These are phyloP conservation scores for Solanum sitiens DNA, from an alignment of 257 asterid species.

Conservation along the genomic window DNA sequence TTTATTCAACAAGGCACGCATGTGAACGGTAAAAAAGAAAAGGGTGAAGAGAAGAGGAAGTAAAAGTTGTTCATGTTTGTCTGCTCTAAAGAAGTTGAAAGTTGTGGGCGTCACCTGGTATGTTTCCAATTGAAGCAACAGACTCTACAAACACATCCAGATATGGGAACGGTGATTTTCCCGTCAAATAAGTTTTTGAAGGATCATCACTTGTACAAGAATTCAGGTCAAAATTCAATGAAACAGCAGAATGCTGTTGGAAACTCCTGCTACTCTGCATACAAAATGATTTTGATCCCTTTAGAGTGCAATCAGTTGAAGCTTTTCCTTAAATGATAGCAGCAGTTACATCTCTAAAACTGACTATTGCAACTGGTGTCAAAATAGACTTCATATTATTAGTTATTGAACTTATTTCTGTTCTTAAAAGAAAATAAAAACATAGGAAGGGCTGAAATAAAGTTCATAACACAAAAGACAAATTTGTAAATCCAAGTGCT, in stretches of 20 bases:
- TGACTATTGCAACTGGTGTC: not conserved
- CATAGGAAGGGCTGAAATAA: not conserved
- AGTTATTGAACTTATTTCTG: not conserved
- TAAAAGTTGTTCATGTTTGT: not conserved
- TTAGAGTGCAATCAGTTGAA: slow-evolving; percentile 8
- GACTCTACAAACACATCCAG: slow-evolving; percentile 60
- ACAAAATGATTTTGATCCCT: not conserved
- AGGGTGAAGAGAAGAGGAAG: not conserved
- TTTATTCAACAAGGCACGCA: not conserved
- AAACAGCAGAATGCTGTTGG: slow-evolving; percentile 15
- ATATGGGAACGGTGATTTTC: slow-evolving; percentile 81
- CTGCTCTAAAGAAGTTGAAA: not conserved
- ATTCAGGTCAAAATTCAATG: slow-evolving; percentile 29
- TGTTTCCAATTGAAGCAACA: slow-evolving; percentile 68
- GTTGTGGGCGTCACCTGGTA: slow-evolving; percentile 39
- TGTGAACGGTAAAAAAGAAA: not conserved
- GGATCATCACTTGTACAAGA: slow-evolving; percentile 49
- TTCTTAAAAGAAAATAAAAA: not conserved
- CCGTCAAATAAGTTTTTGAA: slow-evolving; percentile 61
- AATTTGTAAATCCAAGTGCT: not conserved
- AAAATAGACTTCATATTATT: not conserved
- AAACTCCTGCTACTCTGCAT: slow-evolving; percentile 30
- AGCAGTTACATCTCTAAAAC: not conserved
- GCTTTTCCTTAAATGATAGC: not conserved
- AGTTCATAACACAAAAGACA: not conserved